Evolutionary conservation across 305 asterid species (phyloP).

Genomic region (Solanum hybrid): DNA sequence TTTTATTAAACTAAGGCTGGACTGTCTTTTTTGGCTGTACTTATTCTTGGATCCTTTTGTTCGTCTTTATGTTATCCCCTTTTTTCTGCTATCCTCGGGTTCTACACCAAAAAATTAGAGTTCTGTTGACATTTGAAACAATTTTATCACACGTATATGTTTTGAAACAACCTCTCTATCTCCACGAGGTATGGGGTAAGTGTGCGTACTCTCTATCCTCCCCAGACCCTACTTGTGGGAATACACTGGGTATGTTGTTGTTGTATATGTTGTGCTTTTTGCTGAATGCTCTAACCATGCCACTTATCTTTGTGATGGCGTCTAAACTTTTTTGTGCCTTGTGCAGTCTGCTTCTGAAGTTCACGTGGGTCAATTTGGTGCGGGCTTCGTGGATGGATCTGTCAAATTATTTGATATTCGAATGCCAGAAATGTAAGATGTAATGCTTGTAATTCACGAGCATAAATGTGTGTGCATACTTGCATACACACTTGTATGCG

Average conservation of each 20-base stretch:
- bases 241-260: neutral
- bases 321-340: conserved; percentile 9
- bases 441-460: neutral
- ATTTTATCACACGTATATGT: neutral
- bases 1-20: neutral
- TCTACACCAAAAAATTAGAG: neutral
- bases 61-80: neutral
- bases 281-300: neutral
- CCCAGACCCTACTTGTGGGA: neutral
- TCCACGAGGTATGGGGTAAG: neutral
- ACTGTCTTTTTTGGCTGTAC: neutral
- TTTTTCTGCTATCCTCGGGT: neutral
- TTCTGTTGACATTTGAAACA: neutral
- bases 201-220: neutral
- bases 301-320: neutral
- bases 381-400: conserved; percentile 89
- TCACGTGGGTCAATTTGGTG: conserved; percentile 84
- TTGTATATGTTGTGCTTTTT: neutral
- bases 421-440: conserved; percentile 79
- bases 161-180: neutral
- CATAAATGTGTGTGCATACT: neutral
- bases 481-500: neutral
- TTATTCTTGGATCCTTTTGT: neutral
- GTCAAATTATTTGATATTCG: conserved; percentile 81
- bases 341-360: conserved; percentile 91